Percentiles rank a stretch among this genome's conserved stretches.
Evolutionary conservation across 2,329 filamentous ascomycete species (phyloP).

Genomic region (Lecanosticta acicola): DNA sequence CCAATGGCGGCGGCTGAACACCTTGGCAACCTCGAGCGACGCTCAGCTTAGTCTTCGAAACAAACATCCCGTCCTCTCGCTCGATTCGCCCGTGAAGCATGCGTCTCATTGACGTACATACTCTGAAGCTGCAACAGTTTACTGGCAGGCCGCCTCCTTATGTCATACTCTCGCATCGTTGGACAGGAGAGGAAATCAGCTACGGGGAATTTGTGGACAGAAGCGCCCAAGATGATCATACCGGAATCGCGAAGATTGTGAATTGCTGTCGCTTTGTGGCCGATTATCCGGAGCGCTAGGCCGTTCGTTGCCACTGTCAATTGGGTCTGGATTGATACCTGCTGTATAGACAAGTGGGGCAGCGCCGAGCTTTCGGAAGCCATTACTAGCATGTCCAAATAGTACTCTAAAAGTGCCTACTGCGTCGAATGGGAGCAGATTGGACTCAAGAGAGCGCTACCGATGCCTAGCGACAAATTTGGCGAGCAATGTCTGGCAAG

Average conservation of each 20-base stretch:
- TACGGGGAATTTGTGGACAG: not conserved
- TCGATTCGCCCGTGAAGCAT: too few species aligned
- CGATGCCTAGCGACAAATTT: not conserved
- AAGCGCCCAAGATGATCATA: not conserved
- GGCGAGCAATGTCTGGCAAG: not conserved
- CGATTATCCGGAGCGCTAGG: too few species aligned
- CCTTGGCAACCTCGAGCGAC: too few species aligned
- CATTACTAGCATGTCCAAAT: not conserved
- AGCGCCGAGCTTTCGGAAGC: slow-evolving; percentile 14
- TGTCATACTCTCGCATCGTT: not conserved
- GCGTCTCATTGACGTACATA: too few species aligned
- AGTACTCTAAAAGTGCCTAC: not conserved
- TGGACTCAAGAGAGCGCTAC: not conserved
- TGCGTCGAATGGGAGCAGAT: not conserved
- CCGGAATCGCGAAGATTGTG: not conserved
- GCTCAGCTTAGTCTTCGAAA: too few species aligned
- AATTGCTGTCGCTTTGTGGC: too few species aligned
- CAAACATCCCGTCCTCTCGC: too few species aligned
- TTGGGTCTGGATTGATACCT: slow-evolving; percentile 21
- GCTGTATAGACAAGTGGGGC: slow-evolving; percentile 22
- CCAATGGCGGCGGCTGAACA: too few species aligned
- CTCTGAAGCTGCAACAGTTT: too few species aligned
- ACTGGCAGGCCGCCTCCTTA: too few species aligned
- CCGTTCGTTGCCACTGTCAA: too few species aligned
- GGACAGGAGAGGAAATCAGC: not conserved